Conservation (phyloP, 164 flowering plant species). For the Umbellularia californica region DNA sequence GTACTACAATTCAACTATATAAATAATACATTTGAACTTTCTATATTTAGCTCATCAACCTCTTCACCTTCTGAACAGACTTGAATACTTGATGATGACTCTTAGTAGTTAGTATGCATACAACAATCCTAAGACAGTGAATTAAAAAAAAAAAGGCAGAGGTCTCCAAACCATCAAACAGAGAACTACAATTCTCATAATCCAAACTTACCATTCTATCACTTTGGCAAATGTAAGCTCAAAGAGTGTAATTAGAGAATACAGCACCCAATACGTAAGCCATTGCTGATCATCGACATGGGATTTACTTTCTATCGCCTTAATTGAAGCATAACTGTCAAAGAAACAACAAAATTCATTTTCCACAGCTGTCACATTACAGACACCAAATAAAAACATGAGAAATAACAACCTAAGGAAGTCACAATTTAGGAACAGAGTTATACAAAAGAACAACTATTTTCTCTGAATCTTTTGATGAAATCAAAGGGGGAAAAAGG, state of each 20-base stretch:
- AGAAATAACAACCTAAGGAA: neutral
- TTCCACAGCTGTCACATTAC: neutral
- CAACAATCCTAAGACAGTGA: neutral
- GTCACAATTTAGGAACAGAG: neutral
- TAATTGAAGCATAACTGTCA: constrained; percentile 75
- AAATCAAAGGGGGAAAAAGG: neutral
- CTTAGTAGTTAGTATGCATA: neutral
- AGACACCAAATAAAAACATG: neutral
- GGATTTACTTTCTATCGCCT: constrained; percentile 80
- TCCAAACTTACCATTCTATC: constrained; percentile 55
- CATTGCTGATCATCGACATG: constrained; percentile 76
- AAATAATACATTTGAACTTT: no score
- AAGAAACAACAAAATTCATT: constrained; percentile 4
- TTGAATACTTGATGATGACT: neutral
- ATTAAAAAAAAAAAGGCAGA: neutral
- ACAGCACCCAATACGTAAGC: constrained; percentile 85
- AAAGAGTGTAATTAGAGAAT: constrained; percentile 75
- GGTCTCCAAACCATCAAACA: neutral
- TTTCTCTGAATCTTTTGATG: neutral
- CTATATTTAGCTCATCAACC: no score
- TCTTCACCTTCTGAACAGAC: neutral
- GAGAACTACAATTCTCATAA: neutral
- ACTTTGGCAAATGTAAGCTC: constrained; percentile 76
- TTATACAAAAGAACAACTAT: neutral
- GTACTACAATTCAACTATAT: no score